Evolutionary conservation across 1,284 basidiomycete genomes (phyloP).

Genomic region (Sanghuangporus weigelae): DNA sequence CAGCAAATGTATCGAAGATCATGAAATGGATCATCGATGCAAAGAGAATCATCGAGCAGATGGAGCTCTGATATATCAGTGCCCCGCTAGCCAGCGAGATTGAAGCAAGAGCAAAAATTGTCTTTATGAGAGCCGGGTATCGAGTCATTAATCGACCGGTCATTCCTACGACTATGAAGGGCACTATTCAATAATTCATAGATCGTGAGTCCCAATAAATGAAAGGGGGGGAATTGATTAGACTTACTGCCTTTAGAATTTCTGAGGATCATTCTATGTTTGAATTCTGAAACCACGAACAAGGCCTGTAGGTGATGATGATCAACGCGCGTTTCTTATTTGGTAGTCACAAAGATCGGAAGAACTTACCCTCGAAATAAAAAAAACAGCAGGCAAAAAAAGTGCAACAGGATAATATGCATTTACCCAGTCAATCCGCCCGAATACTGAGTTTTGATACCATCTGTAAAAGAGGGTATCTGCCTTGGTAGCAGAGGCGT

Average conservation of each 20-base stretch:
- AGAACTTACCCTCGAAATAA: slow-evolving; percentile 1
- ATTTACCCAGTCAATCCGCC: not conserved
- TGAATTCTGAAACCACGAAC: not conserved
- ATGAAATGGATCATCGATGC: slow-evolving; percentile 5
- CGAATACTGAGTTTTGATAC: not conserved
- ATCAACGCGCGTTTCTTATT: not conserved
- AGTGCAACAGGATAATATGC: slow-evolving; percentile 1
- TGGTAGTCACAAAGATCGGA: not conserved
- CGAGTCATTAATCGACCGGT: not conserved
- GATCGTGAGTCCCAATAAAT: not conserved
- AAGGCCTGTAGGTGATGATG: not conserved
- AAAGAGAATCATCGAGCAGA: slow-evolving; percentile 1
- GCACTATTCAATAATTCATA: not conserved
- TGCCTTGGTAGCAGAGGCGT: not conserved
- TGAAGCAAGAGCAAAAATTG: not conserved
- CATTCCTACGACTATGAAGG: not conserved
- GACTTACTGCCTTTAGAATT: slow-evolving; percentile 3
- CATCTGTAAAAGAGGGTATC: not conserved
- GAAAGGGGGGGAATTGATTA: not conserved
- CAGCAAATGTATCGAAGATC: not conserved
- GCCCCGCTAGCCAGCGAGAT: not conserved
- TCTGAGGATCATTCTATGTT: not conserved
- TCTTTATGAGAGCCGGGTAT: not conserved
- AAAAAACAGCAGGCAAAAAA: not conserved
- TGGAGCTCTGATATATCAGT: not conserved